phyloP scores from a whole-genome alignment of 2,329 filamentous ascomycete species.

The Fusarium liriodendri region DNA sequence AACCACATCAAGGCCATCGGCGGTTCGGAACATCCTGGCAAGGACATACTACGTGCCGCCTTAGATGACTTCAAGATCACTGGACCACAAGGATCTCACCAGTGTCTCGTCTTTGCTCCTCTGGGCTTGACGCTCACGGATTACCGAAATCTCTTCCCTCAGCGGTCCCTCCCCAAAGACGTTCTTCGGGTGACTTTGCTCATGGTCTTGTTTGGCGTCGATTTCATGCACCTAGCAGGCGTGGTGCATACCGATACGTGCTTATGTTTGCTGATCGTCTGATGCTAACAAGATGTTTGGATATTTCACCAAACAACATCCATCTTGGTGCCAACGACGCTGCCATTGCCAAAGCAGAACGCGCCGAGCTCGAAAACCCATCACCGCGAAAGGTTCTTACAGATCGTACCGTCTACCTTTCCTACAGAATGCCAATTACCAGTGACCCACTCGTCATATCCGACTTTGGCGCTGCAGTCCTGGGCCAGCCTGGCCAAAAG shows the following conservation, averaged over 20 bases:
- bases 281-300: not conserved
- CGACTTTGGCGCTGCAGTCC: not conserved
- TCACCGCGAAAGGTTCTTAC: not conserved
- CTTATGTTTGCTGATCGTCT: not conserved
- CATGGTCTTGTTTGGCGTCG: not conserved
- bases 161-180: not conserved
- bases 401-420: not conserved
- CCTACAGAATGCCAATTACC: not conserved
- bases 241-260: not conserved
- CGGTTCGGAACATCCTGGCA: not conserved
- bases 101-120: not conserved
- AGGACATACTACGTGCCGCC: not conserved
- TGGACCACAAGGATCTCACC: not conserved
- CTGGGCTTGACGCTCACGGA: not conserved
- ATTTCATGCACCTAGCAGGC: not conserved
- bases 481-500: not conserved
- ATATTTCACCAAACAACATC: not conserved
- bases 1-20: not conserved
- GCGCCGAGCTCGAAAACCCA: not conserved
- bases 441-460: not conserved
- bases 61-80: not conserved
- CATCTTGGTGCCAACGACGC: not conserved
- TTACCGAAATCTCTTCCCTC: not conserved
- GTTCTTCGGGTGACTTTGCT: not conserved
- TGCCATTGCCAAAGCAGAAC: not conserved